A percentile compares a stretch with the other conserved stretches of the same genome.
Conservation (phyloP, 768 basidiomycete species). For the Phlebiopsis gigantea region DNA sequence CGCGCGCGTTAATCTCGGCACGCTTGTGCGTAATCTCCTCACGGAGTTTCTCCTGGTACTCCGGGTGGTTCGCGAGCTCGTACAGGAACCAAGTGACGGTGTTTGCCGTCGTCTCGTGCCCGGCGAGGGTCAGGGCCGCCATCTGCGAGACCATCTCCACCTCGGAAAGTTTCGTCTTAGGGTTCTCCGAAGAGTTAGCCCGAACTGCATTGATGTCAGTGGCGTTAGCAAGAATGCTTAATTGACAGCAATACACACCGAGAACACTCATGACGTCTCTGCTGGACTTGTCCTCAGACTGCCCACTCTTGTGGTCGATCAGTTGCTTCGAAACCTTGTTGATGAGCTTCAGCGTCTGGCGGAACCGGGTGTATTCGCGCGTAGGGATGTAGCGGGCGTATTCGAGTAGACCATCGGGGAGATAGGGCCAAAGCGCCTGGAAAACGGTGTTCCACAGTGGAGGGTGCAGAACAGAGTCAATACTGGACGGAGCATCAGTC, state of each 20-base stretch:
- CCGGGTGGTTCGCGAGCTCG: conserved; percentile 24
- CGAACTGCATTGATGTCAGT: conserved; percentile 34
- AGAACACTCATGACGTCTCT: conserved; percentile 54
- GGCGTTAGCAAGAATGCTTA: neutral
- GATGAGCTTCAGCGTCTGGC: conserved; percentile 22
- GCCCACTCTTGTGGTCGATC: conserved; percentile 37
- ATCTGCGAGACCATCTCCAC: conserved; percentile 26
- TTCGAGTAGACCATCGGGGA: conserved; percentile 23
- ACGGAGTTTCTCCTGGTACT: conserved; percentile 24
- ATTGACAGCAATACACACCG: conserved; percentile 27
- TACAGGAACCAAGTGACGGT: conserved; percentile 28
- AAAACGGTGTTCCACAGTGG: conserved; percentile 22
- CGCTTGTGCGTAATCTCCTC: conserved; percentile 24
- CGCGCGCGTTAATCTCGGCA: conserved; percentile 17
- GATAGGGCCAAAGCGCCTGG: conserved; percentile 23
- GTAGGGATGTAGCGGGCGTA: conserved; percentile 26
- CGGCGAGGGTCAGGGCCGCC: conserved; percentile 8
- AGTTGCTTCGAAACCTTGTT: conserved; percentile 40
- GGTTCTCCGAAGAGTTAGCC: conserved; percentile 48
- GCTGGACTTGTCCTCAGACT: conserved; percentile 41
- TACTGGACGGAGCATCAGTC: conserved; percentile 9
- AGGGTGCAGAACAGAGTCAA: conserved; percentile 26
- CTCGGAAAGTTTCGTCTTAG: conserved; percentile 31
- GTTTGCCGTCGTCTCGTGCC: conserved; percentile 29
- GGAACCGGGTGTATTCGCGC: conserved; percentile 26